These are phyloP conservation scores for Colletotrichum sp. DNA, from an alignment of 2,329 filamentous ascomycete species.

Conservation along the genomic window DNA sequence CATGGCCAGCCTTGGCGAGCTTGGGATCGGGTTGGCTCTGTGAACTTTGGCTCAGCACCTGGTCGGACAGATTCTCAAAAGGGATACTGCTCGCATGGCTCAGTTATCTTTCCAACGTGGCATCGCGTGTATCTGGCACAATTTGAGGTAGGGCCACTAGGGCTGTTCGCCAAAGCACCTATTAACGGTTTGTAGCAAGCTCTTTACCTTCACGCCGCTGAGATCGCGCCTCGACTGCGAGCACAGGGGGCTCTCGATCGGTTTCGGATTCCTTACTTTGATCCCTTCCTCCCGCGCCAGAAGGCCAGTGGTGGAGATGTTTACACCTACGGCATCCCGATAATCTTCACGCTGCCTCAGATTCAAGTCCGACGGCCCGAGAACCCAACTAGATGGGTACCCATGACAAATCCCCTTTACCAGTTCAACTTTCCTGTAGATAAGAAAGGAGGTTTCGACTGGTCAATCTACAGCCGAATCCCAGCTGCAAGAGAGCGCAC, in stretches of 20 bases:
- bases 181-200: neutral
- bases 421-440: neutral
- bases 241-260: neutral
- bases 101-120: constrained; percentile 3
- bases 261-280: neutral
- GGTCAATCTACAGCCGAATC: neutral
- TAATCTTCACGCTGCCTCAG: neutral
- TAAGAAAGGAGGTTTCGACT: neutral
- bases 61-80: neutral
- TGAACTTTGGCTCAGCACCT: neutral
- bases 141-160: neutral
- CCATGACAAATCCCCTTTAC: neutral
- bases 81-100: neutral
- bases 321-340: neutral
- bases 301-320: neutral
- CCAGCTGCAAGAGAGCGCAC: neutral
- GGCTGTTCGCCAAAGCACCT: neutral
- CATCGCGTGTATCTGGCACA: neutral
- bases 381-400: neutral
- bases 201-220: neutral
- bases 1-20: neutral
- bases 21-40: neutral
- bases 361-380: neutral
- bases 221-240: neutral
- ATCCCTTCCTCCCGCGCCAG: neutral